A percentile compares a stretch with the other conserved stretches of the same genome.
phyloP scores from a whole-genome alignment of 305 asterid genomes.

The Caryopteris hybrid region DNA sequence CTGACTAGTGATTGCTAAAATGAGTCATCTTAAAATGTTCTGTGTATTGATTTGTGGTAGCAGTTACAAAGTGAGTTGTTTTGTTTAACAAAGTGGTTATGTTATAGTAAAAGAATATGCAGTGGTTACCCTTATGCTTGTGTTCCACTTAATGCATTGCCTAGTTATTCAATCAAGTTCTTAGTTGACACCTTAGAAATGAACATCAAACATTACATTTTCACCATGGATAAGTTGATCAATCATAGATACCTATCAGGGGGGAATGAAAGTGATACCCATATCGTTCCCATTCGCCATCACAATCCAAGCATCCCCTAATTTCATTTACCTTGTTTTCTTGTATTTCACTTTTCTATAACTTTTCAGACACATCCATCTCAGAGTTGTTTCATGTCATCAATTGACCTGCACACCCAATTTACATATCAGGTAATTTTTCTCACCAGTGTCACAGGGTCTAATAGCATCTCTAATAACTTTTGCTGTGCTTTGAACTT shows the following conservation, averaged over 20 bases:
- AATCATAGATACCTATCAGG: not conserved
- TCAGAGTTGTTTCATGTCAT: slow-evolving; percentile 56
- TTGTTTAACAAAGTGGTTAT: not conserved
- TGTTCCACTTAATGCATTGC: not conserved
- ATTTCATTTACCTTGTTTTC: not conserved
- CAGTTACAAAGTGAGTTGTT: not conserved
- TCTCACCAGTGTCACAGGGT: not conserved
- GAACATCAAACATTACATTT: not conserved
- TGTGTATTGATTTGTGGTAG: not conserved
- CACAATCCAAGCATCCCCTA: not conserved
- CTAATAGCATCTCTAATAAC: not conserved
- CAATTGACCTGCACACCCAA: slow-evolving; percentile 46
- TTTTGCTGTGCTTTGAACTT: not conserved
- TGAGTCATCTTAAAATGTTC: not conserved
- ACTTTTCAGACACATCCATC: slow-evolving; percentile 46
- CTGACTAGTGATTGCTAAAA: not conserved
- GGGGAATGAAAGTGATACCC: not conserved
- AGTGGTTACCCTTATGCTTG: not conserved
- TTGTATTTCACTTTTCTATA: not conserved
- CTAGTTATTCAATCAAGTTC: not conserved
- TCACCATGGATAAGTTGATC: not conserved
- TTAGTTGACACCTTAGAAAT: not conserved
- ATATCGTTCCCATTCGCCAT: too few relatives aligned
- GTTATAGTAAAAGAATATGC: not conserved
- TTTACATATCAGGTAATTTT: slow-evolving; percentile 39